Conservation (phyloP, 345 rosid genomes). For the Murraya koenigii region DNA sequence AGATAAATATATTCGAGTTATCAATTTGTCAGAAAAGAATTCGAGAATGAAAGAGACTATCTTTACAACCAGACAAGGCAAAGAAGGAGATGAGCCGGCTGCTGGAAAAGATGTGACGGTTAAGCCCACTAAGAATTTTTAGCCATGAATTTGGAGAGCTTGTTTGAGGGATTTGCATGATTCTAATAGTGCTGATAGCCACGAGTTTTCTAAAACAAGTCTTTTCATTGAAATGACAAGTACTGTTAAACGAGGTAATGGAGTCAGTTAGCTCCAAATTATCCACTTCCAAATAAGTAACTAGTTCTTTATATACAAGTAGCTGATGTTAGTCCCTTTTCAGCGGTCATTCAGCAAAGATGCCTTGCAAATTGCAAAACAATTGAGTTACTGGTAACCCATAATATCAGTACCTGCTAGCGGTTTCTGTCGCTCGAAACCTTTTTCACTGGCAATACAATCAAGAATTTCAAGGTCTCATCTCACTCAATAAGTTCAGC, state of each 20-base stretch:
- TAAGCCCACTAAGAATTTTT: constrained; percentile 26
- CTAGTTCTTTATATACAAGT: not conserved
- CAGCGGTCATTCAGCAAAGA: not conserved
- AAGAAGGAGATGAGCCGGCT: constrained; percentile 35
- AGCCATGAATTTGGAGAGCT: constrained; percentile 38
- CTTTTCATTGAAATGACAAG: not conserved
- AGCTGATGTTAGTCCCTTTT: not conserved
- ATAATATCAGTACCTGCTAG: not conserved
- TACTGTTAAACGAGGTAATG: not conserved
- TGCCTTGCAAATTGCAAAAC: not conserved
- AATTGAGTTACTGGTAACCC: not conserved
- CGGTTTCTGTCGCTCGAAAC: not conserved
- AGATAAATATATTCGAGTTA: constrained; percentile 30
- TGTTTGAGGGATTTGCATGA: constrained; percentile 34
- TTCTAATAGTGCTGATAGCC: constrained; percentile 17
- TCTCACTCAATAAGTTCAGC: not conserved
- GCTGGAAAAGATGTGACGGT: constrained; percentile 17
- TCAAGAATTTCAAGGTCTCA: not conserved
- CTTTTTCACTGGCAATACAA: not conserved
- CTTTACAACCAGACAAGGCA: constrained; percentile 28
- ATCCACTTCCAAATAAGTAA: not conserved
- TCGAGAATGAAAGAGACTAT: constrained; percentile 24
- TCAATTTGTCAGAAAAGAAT: constrained; percentile 30
- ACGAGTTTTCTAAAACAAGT: constrained; percentile 10
- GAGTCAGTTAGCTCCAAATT: not conserved